These are phyloP conservation scores for Puccinia hordei DNA, from an alignment of 1,284 basidiomycete genomes.

Conservation along the genomic window DNA sequence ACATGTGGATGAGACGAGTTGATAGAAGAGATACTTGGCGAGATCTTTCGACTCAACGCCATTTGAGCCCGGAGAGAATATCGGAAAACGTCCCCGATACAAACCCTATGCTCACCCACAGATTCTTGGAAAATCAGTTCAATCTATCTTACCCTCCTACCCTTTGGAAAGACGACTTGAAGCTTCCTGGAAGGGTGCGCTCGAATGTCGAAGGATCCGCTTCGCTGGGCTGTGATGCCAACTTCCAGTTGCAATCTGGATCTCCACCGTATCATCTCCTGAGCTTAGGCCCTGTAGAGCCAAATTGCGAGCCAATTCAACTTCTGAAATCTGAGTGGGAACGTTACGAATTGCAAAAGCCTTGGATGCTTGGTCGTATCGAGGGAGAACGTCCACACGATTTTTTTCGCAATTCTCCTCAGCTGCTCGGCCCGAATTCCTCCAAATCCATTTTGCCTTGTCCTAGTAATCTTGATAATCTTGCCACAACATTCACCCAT, in stretches of 20 bases:
- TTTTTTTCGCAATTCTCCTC: not conserved
- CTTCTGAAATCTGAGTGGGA: slow-evolving; percentile 13
- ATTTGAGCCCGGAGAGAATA: slow-evolving; percentile 6
- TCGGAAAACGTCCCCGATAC: not conserved
- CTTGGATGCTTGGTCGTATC: slow-evolving; percentile 6
- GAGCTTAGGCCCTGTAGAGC: slow-evolving; percentile 20
- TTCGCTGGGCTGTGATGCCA: not conserved
- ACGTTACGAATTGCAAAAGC: slow-evolving; percentile 20
- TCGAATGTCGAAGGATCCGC: not conserved
- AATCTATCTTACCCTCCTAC: not conserved
- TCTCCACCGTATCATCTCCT: slow-evolving; percentile 12
- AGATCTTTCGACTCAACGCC: not conserved
- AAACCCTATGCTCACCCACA: not conserved
- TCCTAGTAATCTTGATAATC: not conserved
- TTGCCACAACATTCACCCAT: not conserved
- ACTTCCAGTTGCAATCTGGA: not conserved
- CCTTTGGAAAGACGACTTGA: slow-evolving; percentile 28
- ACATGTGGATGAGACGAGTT: slow-evolving; percentile 11
- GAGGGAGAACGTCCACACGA: not conserved
- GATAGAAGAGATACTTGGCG: slow-evolving; percentile 4
- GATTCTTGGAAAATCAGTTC: not conserved
- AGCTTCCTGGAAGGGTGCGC: not conserved
- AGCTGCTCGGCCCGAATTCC: not conserved
- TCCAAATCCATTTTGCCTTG: not conserved
- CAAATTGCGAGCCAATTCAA: slow-evolving; percentile 12